These are phyloP conservation scores for Pythium myriotylum DNA, from an alignment of 352 stramenopile genomes.

Conservation along the genomic window DNA sequence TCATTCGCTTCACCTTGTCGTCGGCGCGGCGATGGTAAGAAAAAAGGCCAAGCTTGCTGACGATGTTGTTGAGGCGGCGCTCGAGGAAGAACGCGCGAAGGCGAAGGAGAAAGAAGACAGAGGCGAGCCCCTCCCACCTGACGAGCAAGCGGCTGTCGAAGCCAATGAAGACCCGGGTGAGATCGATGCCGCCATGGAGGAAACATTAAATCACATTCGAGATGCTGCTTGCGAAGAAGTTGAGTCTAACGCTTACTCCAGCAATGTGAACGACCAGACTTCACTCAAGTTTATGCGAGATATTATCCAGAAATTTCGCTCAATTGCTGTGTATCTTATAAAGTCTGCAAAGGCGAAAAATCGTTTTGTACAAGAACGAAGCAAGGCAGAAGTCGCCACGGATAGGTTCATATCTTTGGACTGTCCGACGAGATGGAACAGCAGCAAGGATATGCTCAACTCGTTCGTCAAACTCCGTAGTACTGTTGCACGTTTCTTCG, in stretches of 20 bases:
- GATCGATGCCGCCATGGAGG: too few relatives aligned
- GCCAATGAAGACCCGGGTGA: background rate
- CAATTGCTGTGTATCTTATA: constrained; percentile 3
- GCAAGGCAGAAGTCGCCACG: background rate
- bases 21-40: background rate
- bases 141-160: background rate
- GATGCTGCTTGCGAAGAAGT: background rate
- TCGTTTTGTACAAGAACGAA: background rate
- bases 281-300: background rate
- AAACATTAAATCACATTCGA: too few relatives aligned
- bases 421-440: constrained; percentile 6
- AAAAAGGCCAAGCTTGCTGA: background rate
- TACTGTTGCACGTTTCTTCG: background rate
- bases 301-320: constrained; percentile 10
- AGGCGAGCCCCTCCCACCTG: too few relatives aligned
- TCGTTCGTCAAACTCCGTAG: background rate
- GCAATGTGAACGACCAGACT: background rate
- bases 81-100: background rate
- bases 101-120: background rate
- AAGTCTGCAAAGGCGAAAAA: constrained; percentile 11
- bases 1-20: constrained; percentile 15
- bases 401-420: background rate
- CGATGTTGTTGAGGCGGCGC: background rate
- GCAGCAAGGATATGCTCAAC: background rate
- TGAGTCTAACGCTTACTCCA: background rate